These are phyloP conservation scores for Pseudopyrenochaeta lycopersici DNA, from an alignment of 2,329 filamentous ascomycete species.

Conservation along the genomic window DNA sequence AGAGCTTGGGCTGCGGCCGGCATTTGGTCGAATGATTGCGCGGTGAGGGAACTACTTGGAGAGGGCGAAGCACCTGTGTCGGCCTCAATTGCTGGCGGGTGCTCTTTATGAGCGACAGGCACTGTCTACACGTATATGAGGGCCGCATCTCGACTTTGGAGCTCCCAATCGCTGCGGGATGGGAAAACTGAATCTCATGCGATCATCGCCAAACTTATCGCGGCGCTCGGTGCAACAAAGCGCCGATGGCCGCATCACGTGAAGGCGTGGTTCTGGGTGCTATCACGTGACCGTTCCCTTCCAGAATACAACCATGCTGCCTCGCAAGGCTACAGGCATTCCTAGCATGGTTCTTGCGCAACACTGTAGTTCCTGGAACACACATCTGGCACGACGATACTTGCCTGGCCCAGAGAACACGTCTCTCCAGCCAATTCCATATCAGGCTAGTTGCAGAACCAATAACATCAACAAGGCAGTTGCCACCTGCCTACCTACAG, in stretches of 20 bases:
- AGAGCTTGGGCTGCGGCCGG: constrained; percentile 31
- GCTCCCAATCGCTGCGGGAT: constrained; percentile 15
- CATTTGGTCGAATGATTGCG: constrained; percentile 47
- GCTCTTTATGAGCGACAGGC: constrained; percentile 45
- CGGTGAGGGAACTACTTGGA: constrained; percentile 32
- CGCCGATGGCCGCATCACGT: constrained; percentile 8
- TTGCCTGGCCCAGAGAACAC: too few species aligned
- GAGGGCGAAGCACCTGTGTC: constrained; percentile 28
- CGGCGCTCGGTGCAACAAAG: constrained; percentile 18
- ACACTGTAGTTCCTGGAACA: too few species aligned
- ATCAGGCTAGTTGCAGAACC: too few species aligned
- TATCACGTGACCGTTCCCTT: too few species aligned
- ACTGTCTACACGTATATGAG: constrained; percentile 53
- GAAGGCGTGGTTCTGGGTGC: not conserved
- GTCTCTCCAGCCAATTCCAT: too few species aligned
- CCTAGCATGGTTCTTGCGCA: too few species aligned
- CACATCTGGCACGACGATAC: too few species aligned
- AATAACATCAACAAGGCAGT: too few species aligned
- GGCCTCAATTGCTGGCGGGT: constrained; percentile 38
- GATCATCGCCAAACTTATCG: constrained; percentile 23
- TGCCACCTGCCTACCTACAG: too few species aligned
- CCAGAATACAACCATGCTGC: too few species aligned
- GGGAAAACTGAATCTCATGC: constrained; percentile 14
- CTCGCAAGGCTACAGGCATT: too few species aligned
- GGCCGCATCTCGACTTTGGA: constrained; percentile 45